Base-by-base conservation (phyloP, 2,329 filamentous ascomycete genomes). In the Hymenoscyphus salicellus region DNA sequence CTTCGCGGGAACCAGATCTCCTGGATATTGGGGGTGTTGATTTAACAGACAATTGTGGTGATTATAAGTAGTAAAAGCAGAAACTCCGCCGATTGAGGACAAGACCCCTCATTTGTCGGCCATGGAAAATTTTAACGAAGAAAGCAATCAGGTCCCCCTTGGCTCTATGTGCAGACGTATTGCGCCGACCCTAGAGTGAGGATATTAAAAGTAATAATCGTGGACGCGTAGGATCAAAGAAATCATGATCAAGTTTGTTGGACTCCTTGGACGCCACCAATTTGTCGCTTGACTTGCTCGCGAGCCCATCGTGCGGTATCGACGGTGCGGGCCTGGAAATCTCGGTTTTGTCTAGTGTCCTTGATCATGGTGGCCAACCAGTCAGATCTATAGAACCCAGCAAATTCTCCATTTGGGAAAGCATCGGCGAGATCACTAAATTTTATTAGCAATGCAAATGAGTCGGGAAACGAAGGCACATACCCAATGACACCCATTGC, bases 401-500 rank as follows among this genome's bases (percentile, higher is more conserved):
- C 83, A 70, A 96, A 89, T 77, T 98, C 90, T 72, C 95, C 94
- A 71, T 91, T 89, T 60, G 94, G 94, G 82, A 96, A 99, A 0
- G 93, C 89, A 74, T 98, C 94, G 58, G 94, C 92, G 69, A 99
- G 85, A 76, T 99, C 95, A 81, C 94, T 96, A 70, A 14, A 26
- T 20, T 57, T 36, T 6, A 38, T 69, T 68, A 71, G 66, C 46
- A 36, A 17, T 10, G 33, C 8, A 10, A 62, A 1, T 20, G 28
- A 52, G 10, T 28, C 57, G n/a, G 62, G 55, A 32, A 63, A 20
- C 26, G 14, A 30, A 32, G 11, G 20, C 52, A 28, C 89, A 76
- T 85, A 96, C 92, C 93, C 95, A 80, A 99, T 91, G 63, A 98
- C 93, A 77, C 95, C 95, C 92, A 98, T 98, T 8, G 91, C 87